Base-by-base conservation (phyloP, 768 basidiomycete species). In the Boletus patriciae region DNA sequence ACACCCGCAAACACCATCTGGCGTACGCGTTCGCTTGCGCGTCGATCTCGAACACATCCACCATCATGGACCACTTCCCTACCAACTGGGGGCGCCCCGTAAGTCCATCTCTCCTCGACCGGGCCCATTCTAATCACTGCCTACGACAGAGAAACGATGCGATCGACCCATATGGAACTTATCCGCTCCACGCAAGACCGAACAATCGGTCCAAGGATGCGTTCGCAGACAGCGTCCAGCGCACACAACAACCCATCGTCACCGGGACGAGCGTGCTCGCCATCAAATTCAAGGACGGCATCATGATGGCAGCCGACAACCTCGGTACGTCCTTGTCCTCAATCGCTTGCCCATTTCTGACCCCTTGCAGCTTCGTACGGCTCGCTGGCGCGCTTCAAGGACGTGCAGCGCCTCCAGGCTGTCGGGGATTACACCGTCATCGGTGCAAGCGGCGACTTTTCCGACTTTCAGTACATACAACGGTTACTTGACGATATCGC, bases 261-360 rank as follows among this genome's bases (percentile, higher is more conserved):
- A 98, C 96, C 0, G 97, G 96, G 55, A 95, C 96, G n/a, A 92
- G 89, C 54, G 94, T 99, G 6, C 81, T 99, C 34, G 97, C 90
- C 3, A 79, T 99, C 74, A 91, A 92, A 74, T 98, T 83, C 81
- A 94, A 95, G 73, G 94, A 92, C 66, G 97, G 97, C 10, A 84
- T 99, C 62, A 96, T 99, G 92, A 86, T 99, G 80, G 94, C 97
- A 31, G 94, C 97, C 37, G 97, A 99, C 79, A 98, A 89, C 67
- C 88, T 98, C 49, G 95, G 95, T 95, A 59, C 53, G 83, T 71
- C 50, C 55, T 9, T 33, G 19, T 37, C 23, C 37, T 25, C 29
- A 33, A 47, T 33, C 29, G 33, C 43, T 4, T 34, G 5, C 9
- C 50, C 25, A 37, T 44, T 10, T 21, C 66, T 19, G n/a, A 55